Evolutionary conservation across 768 basidiomycete genomes (phyloP).

Genomic region (Agaricus sinodeliciosus): DNA sequence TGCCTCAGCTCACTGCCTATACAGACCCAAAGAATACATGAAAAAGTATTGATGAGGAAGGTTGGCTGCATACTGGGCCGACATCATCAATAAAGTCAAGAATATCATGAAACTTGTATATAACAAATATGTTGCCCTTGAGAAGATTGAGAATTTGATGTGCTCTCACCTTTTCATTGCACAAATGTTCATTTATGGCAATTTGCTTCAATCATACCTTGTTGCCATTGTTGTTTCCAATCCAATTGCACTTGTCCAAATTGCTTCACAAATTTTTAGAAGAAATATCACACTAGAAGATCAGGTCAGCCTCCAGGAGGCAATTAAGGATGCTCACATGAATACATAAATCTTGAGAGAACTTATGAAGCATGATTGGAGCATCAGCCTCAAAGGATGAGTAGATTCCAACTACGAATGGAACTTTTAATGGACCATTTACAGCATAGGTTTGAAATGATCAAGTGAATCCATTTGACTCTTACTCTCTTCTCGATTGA

Average conservation of each 20-base stretch:
- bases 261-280: conserved; percentile 48
- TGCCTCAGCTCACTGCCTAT: not conserved
- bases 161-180: conserved; percentile 60
- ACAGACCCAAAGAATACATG: conserved; percentile 78
- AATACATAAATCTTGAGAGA: conserved; percentile 44
- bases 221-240: conserved; percentile 83
- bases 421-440: not conserved
- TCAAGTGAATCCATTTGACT: conserved; percentile 77
- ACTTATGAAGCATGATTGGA: conserved; percentile 55
- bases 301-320: conserved; percentile 38
- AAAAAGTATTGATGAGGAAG: conserved; percentile 76
- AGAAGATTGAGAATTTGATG: conserved; percentile 88
- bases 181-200: conserved; percentile 87
- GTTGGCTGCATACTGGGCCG: conserved; percentile 93
- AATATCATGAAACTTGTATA: conserved; percentile 99
- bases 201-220: conserved; percentile 83
- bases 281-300: conserved; percentile 49
- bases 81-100: conserved; percentile 97
- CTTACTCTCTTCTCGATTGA: conserved; percentile 72
- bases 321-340: conserved; percentile 56
- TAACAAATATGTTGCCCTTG: conserved; percentile 96
- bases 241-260: conserved; percentile 57
- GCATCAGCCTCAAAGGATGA: conserved; percentile 72
- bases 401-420: conserved; percentile 15
- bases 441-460: conserved; percentile 65